Percentiles rank a stretch among this genome's conserved stretches.
These are phyloP conservation scores for Leishmania gerbilli DNA, from an alignment of 208 protist genomes.

Conservation along the genomic window DNA sequence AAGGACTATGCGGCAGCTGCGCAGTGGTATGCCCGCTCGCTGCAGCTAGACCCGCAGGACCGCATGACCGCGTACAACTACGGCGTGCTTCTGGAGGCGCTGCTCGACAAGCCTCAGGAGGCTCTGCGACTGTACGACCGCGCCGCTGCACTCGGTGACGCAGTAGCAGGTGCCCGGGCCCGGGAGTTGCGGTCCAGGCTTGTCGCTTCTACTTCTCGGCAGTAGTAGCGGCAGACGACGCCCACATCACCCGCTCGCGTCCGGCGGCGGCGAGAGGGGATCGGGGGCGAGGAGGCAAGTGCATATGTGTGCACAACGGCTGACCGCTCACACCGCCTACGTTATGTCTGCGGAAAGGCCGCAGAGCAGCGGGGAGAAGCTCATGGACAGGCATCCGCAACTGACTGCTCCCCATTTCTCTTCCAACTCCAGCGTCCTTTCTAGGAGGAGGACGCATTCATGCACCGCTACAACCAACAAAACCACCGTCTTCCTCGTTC, in stretches of 20 bases:
- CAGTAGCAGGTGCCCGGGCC: slow-evolving; percentile 50
- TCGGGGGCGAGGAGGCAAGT: background rate
- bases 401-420: background rate
- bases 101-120: slow-evolving; percentile 50
- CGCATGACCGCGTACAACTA: slow-evolving; percentile 85
- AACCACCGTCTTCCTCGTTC: background rate
- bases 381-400: background rate
- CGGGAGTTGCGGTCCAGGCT: slow-evolving; percentile 42
- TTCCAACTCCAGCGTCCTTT: slow-evolving; percentile 5
- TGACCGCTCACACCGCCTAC: background rate
- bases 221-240: background rate
- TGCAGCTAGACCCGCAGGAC: slow-evolving; percentile 70
- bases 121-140: slow-evolving; percentile 58
- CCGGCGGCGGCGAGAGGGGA: background rate
- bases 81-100: slow-evolving; percentile 72
- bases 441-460: background rate
- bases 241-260: background rate
- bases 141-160: slow-evolving; percentile 56
- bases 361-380: background rate
- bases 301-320: background rate
- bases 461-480: background rate
- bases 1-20: slow-evolving; percentile 65
- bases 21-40: slow-evolving; percentile 55
- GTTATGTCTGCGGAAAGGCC: background rate
- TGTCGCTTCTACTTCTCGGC: background rate